phyloP scores from a whole-genome alignment of 768 basidiomycete genomes.

The Tylopilus sp. region DNA sequence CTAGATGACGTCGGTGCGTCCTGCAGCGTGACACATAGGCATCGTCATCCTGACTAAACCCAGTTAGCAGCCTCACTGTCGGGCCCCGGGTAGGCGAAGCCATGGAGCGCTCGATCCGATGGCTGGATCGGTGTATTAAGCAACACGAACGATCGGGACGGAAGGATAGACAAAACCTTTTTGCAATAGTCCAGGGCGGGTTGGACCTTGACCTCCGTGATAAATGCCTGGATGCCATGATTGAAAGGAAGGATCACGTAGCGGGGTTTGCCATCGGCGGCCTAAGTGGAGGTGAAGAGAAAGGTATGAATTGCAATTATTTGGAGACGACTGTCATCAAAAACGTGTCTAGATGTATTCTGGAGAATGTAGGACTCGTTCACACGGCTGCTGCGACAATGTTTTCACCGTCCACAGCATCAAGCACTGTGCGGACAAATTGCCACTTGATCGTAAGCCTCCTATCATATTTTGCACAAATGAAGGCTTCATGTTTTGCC shows the following conservation, averaged over 20 bases:
- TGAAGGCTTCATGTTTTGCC: conserved; percentile 11
- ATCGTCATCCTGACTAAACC: conserved; percentile 1
- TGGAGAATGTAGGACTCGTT: conserved; percentile 68
- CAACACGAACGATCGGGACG: conserved; percentile 69
- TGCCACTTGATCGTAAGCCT: conserved; percentile 71
- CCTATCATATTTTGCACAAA: neutral
- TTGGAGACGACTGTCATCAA: conserved; percentile 5
- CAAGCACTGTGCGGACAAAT: conserved; percentile 72
- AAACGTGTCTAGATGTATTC: conserved; percentile 57
- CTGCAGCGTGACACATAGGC: neutral
- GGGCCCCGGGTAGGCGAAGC: conserved; percentile 84
- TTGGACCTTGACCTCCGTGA: conserved; percentile 69
- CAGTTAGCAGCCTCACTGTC: conserved; percentile 76
- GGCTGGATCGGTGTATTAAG: conserved; percentile 86
- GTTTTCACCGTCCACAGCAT: conserved; percentile 47
- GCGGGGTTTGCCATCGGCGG: conserved; percentile 93
- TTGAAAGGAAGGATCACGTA: conserved; percentile 66
- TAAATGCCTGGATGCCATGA: conserved; percentile 78
- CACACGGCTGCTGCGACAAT: neutral
- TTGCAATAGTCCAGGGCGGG: conserved; percentile 91
- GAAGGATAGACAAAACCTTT: conserved; percentile 70
- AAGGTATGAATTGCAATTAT: conserved; percentile 48
- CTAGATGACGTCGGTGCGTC: conserved; percentile 83
- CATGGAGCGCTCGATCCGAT: conserved; percentile 83
- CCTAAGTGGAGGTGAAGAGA: conserved; percentile 87